phyloP scores from a whole-genome alignment of 148 eudicot species.

The Rhododendron ferrugineum region DNA sequence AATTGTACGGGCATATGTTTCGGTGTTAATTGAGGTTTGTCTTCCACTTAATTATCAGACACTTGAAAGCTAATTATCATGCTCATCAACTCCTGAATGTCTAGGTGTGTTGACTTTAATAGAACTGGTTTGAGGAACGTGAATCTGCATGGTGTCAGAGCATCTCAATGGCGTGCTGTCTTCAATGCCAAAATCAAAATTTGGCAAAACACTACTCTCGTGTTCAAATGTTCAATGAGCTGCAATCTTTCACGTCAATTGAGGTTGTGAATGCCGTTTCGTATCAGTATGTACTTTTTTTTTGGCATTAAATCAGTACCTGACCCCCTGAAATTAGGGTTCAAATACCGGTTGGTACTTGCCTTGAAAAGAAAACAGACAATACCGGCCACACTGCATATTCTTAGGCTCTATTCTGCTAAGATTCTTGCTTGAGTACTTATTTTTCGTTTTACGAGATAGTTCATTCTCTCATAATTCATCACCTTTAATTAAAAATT shows the following conservation, averaged over 20 bases:
- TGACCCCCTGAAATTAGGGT: no score
- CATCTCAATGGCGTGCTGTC: not conserved
- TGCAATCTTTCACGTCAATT: not conserved
- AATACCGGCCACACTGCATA: not conserved
- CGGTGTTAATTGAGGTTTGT: not conserved
- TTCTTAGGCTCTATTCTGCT: not conserved
- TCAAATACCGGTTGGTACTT: not conserved
- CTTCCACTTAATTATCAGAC: not conserved
- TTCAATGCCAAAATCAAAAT: not conserved
- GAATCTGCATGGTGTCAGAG: not conserved
- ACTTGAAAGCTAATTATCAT: not conserved
- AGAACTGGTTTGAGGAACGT: not conserved
- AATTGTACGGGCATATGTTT: not conserved
- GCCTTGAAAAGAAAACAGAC: not conserved
- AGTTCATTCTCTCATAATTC: no score
- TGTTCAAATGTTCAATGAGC: not conserved
- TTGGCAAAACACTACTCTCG: not conserved
- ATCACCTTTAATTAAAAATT: no score
- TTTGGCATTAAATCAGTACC: not conserved
- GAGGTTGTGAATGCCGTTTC: not conserved
- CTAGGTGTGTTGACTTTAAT: not conserved
- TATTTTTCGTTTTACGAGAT: no score
- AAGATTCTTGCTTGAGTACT: no score
- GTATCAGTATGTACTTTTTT: not conserved
- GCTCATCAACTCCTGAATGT: not conserved